Percentiles rank a stretch among this genome's conserved stretches.
These are phyloP conservation scores for Phoenix dactylifera DNA, from an alignment of 176 grass and related monocot genomes.

Conservation along the genomic window DNA sequence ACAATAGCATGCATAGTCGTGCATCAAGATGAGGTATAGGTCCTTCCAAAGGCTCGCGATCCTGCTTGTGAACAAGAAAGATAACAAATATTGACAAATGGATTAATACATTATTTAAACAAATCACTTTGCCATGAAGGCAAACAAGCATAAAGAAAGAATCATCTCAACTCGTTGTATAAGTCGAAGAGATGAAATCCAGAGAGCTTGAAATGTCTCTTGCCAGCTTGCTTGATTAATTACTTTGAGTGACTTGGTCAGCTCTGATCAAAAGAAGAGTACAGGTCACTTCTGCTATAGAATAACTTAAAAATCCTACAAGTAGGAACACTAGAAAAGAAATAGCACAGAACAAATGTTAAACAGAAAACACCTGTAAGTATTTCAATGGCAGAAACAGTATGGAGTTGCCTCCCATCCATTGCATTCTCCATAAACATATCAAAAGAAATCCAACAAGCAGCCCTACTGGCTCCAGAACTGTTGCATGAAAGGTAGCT, in stretches of 20 bases:
- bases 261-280: slow-evolving; percentile 42
- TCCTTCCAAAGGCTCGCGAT: slow-evolving; percentile 74
- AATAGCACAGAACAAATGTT: neutral
- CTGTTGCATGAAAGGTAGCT: slow-evolving; percentile 34
- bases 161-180: slow-evolving; percentile 62
- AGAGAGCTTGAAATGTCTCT: slow-evolving; percentile 94
- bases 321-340: neutral
- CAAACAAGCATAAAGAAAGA: slow-evolving; percentile 9
- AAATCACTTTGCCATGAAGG: neutral
- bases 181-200: slow-evolving; percentile 88
- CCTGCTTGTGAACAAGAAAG: slow-evolving; percentile 30
- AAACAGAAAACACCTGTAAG: slow-evolving; percentile 37
- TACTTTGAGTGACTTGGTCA: slow-evolving; percentile 66
- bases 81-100: neutral
- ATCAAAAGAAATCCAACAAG: slow-evolving; percentile 70
- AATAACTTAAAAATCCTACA: neutral
- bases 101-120: neutral
- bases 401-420: slow-evolving; percentile 52
- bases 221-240: slow-evolving; percentile 94
- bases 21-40: slow-evolving; percentile 79
- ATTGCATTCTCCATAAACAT: slow-evolving; percentile 70
- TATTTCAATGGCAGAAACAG: slow-evolving; percentile 44
- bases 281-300: neutral
- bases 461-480: slow-evolving; percentile 49
- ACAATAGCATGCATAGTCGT: slow-evolving; percentile 76